phyloP scores from a whole-genome alignment of 1,139 yeast genomes.

The Lodderomyces orthopsilosis region DNA sequence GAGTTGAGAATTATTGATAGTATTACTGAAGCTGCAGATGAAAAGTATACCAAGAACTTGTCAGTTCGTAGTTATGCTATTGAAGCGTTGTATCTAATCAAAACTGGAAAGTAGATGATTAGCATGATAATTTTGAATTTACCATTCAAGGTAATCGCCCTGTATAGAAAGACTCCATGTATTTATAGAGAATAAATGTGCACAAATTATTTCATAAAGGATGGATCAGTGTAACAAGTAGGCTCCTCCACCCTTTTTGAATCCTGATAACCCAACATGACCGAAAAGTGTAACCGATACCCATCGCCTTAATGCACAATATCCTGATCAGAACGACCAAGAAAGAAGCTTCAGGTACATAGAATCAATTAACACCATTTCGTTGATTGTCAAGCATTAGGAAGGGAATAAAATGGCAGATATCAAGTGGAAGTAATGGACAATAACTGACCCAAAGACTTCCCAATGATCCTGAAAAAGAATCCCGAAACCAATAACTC shows the following conservation, averaged over 20 bases:
- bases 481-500: not conserved
- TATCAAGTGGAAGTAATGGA: not conserved
- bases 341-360: not conserved
- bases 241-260: not conserved
- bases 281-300: not conserved
- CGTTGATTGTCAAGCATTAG: not conserved
- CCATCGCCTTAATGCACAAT: not conserved
- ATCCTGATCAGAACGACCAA: not conserved
- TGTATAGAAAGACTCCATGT: not conserved
- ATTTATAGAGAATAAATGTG: not conserved
- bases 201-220: not conserved
- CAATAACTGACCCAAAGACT: not conserved
- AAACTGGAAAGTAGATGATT: conserved; percentile 34
- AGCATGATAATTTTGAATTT: not conserved
- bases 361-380: not conserved
- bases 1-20: conserved; percentile 68
- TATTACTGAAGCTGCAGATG: conserved; percentile 73
- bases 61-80: conserved; percentile 84
- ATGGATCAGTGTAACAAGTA: not conserved
- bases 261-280: not conserved
- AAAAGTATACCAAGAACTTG: conserved; percentile 57
- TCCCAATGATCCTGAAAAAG: not conserved
- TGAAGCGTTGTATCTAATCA: conserved; percentile 95
- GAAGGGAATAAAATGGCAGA: not conserved
- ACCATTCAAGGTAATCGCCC: too few species aligned